phyloP scores from a whole-genome alignment of 2,329 filamentous ascomycete genomes.

The Pezicula radicicola region DNA sequence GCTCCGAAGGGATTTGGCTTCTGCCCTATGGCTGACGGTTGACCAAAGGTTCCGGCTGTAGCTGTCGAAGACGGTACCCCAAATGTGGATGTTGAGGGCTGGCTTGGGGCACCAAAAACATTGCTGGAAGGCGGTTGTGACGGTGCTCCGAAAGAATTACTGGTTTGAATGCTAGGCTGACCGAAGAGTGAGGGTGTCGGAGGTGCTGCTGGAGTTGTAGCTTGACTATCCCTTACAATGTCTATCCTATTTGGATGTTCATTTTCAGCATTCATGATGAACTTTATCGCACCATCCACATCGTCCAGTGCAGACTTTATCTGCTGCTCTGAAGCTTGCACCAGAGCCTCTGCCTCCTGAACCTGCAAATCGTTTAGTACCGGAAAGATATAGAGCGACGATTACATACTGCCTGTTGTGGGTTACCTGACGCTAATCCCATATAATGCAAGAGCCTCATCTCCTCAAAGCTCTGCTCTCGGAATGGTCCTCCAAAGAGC shows the following conservation, averaged over 20 bases:
- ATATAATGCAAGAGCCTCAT: constrained; percentile 77
- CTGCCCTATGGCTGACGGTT: constrained; percentile 34
- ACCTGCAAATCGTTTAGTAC: constrained; percentile 38
- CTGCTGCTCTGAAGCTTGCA: constrained; percentile 64
- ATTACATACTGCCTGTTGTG: constrained; percentile 38
- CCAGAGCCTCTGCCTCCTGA: constrained; percentile 57
- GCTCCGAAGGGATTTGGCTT: constrained; percentile 23
- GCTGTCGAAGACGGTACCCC: constrained; percentile 6
- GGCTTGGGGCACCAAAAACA: constrained; percentile 13
- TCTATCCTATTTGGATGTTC: constrained; percentile 75
- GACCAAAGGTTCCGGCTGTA: constrained; percentile 29
- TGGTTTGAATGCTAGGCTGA: constrained; percentile 1
- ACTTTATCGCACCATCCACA: constrained; percentile 68
- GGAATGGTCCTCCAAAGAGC: constrained; percentile 73
- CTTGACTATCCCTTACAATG: constrained; percentile 44
- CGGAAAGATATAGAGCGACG: background rate
- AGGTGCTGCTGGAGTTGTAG: constrained; percentile 29
- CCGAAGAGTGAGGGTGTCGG: constrained; percentile 8
- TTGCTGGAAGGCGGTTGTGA: constrained; percentile 3
- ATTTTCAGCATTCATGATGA: constrained; percentile 61
- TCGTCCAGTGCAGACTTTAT: constrained; percentile 70
- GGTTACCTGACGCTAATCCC: constrained; percentile 57
- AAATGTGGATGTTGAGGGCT: constrained; percentile 20
- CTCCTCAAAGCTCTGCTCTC: constrained; percentile 89
- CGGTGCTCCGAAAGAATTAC: constrained; percentile 4